A percentile compares a stretch with the other conserved stretches of the same genome.
Conservation (phyloP, 2,329 filamentous ascomycete genomes). For the Huntiella moniliformis region DNA sequence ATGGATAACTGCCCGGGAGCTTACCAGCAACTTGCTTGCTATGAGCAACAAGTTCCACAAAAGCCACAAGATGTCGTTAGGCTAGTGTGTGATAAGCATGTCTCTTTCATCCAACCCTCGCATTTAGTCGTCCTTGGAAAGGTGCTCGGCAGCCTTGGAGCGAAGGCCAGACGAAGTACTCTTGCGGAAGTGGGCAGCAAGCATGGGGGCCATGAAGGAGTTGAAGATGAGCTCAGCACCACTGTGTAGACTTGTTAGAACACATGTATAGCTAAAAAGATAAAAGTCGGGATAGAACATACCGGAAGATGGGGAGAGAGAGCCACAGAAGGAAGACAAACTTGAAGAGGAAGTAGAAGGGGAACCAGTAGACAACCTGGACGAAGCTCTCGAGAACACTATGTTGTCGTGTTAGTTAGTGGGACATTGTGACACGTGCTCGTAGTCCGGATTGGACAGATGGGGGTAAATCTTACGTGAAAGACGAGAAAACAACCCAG, state of each 20-base stretch:
- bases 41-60: not conserved
- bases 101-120: too few species aligned
- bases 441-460: not conserved
- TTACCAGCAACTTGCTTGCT: not conserved
- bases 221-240: conserved; percentile 94
- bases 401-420: conserved; percentile 1
- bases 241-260: conserved; percentile 27
- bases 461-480: conserved; percentile 36
- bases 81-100: not conserved
- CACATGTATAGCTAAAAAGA: too few species aligned
- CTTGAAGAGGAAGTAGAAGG: conserved; percentile 99
- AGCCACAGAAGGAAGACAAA: conserved; percentile 96
- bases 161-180: conserved; percentile 72
- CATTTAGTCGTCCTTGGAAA: conserved; percentile 48
- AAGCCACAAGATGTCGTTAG: not conserved
- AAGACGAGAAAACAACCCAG: conserved; percentile 71
- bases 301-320: conserved; percentile 85
- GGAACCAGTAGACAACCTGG: conserved; percentile 82
- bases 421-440: conserved; percentile 12
- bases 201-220: conserved; percentile 79
- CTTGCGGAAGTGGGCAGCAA: conserved; percentile 71
- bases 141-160: conserved; percentile 58
- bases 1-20: not conserved
- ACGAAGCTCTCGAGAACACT: conserved; percentile 64
- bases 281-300: conserved; percentile 25